A percentile compares a stretch with the other conserved stretches of the same genome.
phyloP scores from a whole-genome alignment of 202 grass and related monocot species.

The Carex arenaria region DNA sequence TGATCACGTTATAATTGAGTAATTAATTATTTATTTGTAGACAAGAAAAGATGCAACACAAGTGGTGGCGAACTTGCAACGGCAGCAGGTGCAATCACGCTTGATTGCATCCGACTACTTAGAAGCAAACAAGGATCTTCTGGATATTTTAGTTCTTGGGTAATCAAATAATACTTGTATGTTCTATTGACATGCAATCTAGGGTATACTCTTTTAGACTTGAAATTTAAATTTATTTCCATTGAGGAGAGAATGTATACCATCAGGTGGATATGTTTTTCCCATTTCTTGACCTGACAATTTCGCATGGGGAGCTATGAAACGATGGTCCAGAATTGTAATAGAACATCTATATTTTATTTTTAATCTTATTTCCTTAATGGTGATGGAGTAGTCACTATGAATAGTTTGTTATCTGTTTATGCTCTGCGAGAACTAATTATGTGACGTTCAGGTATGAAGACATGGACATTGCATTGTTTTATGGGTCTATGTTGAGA shows the following conservation, averaged over 20 bases:
- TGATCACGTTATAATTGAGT: not conserved
- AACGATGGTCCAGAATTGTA: not conserved
- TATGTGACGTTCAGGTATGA: conserved; percentile 66
- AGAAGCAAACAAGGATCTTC: conserved; percentile 96
- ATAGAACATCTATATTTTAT: not conserved
- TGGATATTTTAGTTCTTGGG: conserved; percentile 87
- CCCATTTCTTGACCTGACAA: conserved; percentile 13
- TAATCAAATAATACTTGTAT: conserved; percentile 32
- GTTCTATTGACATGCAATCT: not conserved
- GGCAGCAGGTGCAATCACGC: conserved; percentile 79
- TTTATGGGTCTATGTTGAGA: conserved; percentile 96
- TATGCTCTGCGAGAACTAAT: conserved; percentile 12
- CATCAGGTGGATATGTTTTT: not conserved
- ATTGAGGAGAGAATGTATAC: not conserved
- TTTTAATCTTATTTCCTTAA: not conserved
- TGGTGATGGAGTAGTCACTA: not conserved
- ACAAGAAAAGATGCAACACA: conserved; percentile 97
- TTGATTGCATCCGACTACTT: conserved; percentile 93
- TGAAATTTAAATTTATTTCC: not conserved
- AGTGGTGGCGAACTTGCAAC: conserved; percentile 97
- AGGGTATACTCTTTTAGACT: not conserved
- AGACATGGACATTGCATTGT: conserved; percentile 88
- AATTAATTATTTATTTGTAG: conserved; percentile 41
- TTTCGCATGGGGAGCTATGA: not conserved
- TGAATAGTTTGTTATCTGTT: conserved; percentile 23